These are phyloP conservation scores for Helianthus tuberosus DNA, from an alignment of 129 eudicot genomes.

Conservation along the genomic window DNA sequence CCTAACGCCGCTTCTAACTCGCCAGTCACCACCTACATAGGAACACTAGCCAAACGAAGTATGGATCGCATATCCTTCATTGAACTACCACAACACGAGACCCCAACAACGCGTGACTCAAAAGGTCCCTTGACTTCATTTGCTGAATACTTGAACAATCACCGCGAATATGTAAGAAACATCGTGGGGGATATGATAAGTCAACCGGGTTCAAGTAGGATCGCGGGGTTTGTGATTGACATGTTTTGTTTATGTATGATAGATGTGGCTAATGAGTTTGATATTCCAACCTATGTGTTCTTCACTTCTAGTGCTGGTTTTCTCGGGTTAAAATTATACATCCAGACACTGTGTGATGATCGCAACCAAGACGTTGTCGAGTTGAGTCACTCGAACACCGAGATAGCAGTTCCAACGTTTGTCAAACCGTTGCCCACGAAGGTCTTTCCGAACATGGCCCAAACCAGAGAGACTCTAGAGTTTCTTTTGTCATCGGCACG, in stretches of 20 bases:
- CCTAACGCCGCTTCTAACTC: conserved; percentile 17
- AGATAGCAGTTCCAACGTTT: conserved; percentile 28
- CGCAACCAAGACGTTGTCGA: conserved; percentile 17
- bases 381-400: conserved; percentile 14
- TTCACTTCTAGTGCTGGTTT: conserved; percentile 28
- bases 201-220: conserved; percentile 8
- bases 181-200: conserved; percentile 12
- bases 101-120: background rate
- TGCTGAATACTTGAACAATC: conserved; percentile 21
- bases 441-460: conserved; percentile 17
- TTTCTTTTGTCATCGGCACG: background rate
- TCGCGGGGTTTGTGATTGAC: conserved; percentile 39
- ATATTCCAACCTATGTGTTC: conserved; percentile 16
- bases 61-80: conserved; percentile 19
- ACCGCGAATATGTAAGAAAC: conserved; percentile 29
- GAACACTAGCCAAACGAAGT: conserved; percentile 7
- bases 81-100: conserved; percentile 34
- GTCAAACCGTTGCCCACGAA: conserved; percentile 33
- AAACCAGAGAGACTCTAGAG: conserved; percentile 9
- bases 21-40: conserved; percentile 21
- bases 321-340: conserved; percentile 13
- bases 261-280: conserved; percentile 34
- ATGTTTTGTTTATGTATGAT: conserved; percentile 44
- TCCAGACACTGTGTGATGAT: conserved; percentile 22
- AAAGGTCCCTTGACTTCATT: conserved; percentile 1